phyloP scores from a whole-genome alignment of 2,329 filamentous ascomycete genomes.

The Monilinia laxa region DNA sequence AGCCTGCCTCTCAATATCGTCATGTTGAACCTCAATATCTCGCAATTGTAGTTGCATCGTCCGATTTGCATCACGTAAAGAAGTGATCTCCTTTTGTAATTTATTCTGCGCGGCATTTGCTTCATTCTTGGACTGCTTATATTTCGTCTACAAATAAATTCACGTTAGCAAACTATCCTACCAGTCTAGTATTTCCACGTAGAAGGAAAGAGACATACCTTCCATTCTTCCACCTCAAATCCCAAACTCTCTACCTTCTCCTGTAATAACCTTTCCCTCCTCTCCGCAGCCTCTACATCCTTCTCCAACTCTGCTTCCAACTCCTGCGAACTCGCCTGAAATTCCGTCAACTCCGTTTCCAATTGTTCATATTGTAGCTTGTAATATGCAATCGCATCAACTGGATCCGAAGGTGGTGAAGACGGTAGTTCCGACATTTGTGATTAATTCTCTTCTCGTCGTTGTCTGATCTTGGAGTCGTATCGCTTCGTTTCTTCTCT shows the following conservation, averaged over 20 bases:
- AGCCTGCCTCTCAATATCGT: constrained; percentile 96
- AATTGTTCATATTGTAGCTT: constrained; percentile 93
- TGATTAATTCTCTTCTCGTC: constrained; percentile 27
- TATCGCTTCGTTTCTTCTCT: constrained; percentile 13
- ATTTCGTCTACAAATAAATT: constrained; percentile 67
- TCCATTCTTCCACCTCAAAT: constrained; percentile 98
- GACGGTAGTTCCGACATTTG: constrained; percentile 55
- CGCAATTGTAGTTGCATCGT: constrained; percentile 79
- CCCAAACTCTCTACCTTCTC: constrained; percentile 81
- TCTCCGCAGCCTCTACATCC: constrained; percentile 93
- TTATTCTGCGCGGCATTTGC: constrained; percentile 78
- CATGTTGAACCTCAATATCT: constrained; percentile 96
- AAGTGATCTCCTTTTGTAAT: constrained; percentile 94
- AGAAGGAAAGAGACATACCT: constrained; percentile 58
- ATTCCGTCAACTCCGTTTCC: constrained; percentile 87
- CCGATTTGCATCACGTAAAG: constrained; percentile 79
- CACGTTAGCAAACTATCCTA: constrained; percentile 30
- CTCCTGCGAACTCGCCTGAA: constrained; percentile 90
- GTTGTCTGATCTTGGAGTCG: constrained; percentile 6
- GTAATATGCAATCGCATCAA: constrained; percentile 89
- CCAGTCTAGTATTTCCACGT: constrained; percentile 19
- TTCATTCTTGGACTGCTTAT: constrained; percentile 91
- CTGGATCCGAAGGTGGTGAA: constrained; percentile 59
- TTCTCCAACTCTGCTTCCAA: constrained; percentile 93
- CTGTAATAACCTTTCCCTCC: constrained; percentile 80